Base-by-base conservation (phyloP, 495 filamentous ascomycete species). In the Podospora comata region DNA sequence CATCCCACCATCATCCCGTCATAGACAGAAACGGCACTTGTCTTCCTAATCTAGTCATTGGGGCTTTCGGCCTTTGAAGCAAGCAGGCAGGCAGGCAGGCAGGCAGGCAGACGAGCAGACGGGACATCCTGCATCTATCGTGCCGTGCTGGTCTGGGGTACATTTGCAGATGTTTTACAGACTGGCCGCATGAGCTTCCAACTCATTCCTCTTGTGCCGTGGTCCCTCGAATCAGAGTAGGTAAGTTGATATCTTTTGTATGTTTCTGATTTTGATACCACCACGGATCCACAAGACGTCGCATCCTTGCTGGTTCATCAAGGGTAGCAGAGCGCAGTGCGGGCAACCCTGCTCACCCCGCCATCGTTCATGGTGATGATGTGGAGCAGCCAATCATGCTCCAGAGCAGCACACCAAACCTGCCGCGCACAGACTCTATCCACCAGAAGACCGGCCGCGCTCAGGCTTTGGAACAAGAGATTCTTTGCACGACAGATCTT, bases 381-480 rank as follows among this genome's bases (percentile, higher is more conserved):
- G 71, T 72, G 65, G 67, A 44, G 71, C 32, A 57, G 59, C 73
- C 73, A 64, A 75, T 73, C 69, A 75, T 58, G 7, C 13, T 6
- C 28, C 11, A 9, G 5, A 9, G 48, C 71, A 15, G 28, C 28
- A 60, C 73, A 75, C 73, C 73, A 75, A 63, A 60, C 67, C 28
- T 16, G 39, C 44, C 13, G 61, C 71, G 73, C 73, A 75, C 73
- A 73, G 73, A 75, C 71, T 26, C 53, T 66, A 30, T 44, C 67
- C 67, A 70, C 66, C 70, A 67, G 68, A 68, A 72, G 69, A 71
- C 66, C 27, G 69, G 54, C 67, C 65, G 32, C 56, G 54, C 54
- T 71, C 59, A 65, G 72, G 67, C 65, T 65, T 66, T 61, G 68
- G 61, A 65, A 67, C 68, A 64, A 64, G 60, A 67, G 6, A 60